phyloP scores from a whole-genome alignment of 306 rosid species.

The Dryas octopetala region DNA sequence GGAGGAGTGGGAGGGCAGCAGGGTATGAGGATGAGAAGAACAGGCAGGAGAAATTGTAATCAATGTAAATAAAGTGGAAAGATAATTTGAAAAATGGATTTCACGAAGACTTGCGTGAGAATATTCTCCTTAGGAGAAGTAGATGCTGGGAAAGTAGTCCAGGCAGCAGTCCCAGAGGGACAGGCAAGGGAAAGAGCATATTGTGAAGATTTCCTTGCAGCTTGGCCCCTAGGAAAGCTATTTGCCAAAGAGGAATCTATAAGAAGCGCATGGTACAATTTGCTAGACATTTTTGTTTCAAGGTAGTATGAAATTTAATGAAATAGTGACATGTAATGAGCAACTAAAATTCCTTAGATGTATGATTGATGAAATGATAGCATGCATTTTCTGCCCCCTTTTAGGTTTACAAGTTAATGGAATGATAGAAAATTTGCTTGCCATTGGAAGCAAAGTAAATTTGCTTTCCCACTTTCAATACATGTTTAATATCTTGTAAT shows the following conservation, averaged over 20 bases:
- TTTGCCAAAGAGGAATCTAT: neutral
- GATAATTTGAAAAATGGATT: neutral
- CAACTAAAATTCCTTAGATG: neutral
- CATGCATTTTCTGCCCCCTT: no score
- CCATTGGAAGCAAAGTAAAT: no score
- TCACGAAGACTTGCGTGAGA: neutral
- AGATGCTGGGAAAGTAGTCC: neutral
- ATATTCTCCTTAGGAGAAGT: neutral
- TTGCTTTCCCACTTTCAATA: no score
- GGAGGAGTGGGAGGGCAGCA: slow-evolving; percentile 76
- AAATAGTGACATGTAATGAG: neutral
- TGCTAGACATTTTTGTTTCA: no score
- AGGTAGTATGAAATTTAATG: neutral
- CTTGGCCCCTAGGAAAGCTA: neutral
- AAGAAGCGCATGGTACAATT: no score
- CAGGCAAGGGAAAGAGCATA: neutral
- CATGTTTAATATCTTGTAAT: no score
- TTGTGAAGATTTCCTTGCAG: neutral
- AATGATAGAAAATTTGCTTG: no score
- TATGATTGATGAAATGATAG: no score
- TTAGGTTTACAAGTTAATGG: no score
- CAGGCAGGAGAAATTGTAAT: slow-evolving; percentile 15
- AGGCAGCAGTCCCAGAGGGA: neutral
- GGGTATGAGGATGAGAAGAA: slow-evolving; percentile 55
- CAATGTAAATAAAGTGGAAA: neutral